Base-by-base conservation (phyloP, 1,139 yeast genomes). In the Lodderomyces metapsilosis region DNA sequence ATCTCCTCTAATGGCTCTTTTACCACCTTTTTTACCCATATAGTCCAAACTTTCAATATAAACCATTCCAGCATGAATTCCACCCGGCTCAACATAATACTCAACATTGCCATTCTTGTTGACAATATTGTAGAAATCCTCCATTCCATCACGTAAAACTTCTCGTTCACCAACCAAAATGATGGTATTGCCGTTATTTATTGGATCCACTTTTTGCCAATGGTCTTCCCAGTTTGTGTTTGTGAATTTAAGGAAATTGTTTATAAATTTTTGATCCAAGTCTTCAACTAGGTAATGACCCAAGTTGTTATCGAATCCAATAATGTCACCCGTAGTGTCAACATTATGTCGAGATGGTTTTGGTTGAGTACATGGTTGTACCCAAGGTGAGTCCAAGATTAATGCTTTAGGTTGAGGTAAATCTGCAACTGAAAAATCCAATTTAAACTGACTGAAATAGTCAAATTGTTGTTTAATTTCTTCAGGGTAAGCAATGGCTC, bases 331-430 rank as follows among this genome's bases (percentile, higher is more conserved):
- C n/a, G 46, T 36, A 18, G 51, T 50, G 44, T 61, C 48, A 11
- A 50, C 48, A 11, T 62, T 64, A 34, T 54, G 55, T 16, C 48
- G 49, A 8, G 57, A 44, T 4, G 61, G 61, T 6, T 49, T 18
- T 3, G 60, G 61, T 6, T 40, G 37, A 7, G 49, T 45, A 16
- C 48, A 43, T 16, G 53, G 53, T 27, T 50, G 45, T 15, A 65
- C 58, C 79, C 80, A 74, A 3, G 79, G 79, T 15, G 76, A 68
- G 5, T 69, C 50, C 31, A 71, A 56, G 2, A 66, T 49, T 25
- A 63, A 49, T 2, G 69, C 62, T 10, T 47, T 50, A 7, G 74
- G 74, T 44, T 63, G 64, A 1, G 59, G 54, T 39, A 55, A 44
- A 8, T 21, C 33, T 1, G 47, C 17, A 12, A 44, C 43, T 15